Conservation (phyloP, 371 early-diverging fungal genomes). For the Mortierella sp. region DNA sequence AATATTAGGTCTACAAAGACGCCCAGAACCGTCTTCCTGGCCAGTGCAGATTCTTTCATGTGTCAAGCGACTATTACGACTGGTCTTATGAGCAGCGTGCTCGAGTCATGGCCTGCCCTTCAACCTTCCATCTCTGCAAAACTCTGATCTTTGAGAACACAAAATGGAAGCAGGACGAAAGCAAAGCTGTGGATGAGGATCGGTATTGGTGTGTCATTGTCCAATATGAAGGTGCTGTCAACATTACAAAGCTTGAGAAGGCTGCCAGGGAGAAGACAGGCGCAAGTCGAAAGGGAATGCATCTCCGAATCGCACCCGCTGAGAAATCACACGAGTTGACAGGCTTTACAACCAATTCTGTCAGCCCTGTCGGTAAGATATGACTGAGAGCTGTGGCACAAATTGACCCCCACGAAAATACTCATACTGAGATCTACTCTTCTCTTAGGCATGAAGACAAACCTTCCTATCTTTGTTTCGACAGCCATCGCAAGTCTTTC, state of each 20-base stretch:
- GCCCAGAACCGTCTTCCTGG: constrained; percentile 32
- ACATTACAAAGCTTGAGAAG: constrained; percentile 67
- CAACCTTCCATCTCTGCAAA: constrained; percentile 76
- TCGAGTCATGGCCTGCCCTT: constrained; percentile 66
- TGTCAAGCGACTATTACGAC: constrained; percentile 66
- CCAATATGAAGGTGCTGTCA: constrained; percentile 72
- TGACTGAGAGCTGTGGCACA: too few species aligned
- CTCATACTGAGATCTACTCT: background rate
- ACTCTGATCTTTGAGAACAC: constrained; percentile 79
- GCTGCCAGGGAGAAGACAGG: constrained; percentile 65
- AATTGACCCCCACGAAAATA: background rate
- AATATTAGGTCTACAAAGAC: constrained; percentile 40
- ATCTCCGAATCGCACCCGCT: constrained; percentile 47
- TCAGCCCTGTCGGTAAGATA: constrained; percentile 54
- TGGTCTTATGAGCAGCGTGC: constrained; percentile 71
- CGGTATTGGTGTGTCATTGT: constrained; percentile 62
- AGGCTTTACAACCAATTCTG: constrained; percentile 30
- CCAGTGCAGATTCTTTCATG: constrained; percentile 60
- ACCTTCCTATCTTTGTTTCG: constrained; percentile 44
- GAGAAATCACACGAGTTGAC: constrained; percentile 53
- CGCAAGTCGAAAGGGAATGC: constrained; percentile 42
- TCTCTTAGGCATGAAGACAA: constrained; percentile 39
- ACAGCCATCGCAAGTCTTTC: constrained; percentile 35
- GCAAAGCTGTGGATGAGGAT: constrained; percentile 24
- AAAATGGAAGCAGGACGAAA: constrained; percentile 55